These are phyloP conservation scores for Rosa multiflora DNA, from an alignment of 306 rosid genomes.

Conservation along the genomic window DNA sequence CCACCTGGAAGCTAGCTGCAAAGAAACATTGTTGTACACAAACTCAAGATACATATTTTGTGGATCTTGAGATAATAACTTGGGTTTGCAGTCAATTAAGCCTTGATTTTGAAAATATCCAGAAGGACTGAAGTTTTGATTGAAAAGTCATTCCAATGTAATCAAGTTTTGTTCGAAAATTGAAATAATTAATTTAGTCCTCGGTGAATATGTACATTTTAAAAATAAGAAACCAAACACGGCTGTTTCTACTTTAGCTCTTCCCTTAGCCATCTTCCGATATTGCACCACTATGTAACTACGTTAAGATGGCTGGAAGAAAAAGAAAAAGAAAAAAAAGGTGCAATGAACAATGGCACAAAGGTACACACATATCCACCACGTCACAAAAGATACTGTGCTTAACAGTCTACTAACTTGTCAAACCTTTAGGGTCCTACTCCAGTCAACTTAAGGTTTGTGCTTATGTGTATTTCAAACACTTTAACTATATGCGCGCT, in stretches of 20 bases:
- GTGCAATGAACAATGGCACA: background rate
- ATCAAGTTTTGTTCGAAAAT: background rate
- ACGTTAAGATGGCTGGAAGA: background rate
- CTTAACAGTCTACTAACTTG: background rate
- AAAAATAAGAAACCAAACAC: background rate
- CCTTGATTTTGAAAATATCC: background rate
- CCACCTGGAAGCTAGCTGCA: background rate
- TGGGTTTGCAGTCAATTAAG: background rate
- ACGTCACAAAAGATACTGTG: background rate
- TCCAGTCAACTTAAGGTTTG: background rate
- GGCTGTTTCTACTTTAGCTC: background rate
- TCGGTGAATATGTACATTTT: background rate
- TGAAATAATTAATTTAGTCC: background rate
- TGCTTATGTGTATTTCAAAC: background rate
- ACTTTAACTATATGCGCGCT: background rate
- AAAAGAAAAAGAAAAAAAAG: background rate
- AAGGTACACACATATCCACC: background rate
- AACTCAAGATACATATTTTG: background rate
- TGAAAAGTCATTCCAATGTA: background rate
- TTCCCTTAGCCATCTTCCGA: background rate
- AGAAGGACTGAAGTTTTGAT: background rate
- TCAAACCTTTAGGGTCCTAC: background rate
- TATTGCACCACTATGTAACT: background rate
- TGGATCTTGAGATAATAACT: background rate
- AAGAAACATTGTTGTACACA: background rate